phyloP scores from a whole-genome alignment of 2,329 filamentous ascomycete genomes.

The Stagonosporopsis chrysanthemi region DNA sequence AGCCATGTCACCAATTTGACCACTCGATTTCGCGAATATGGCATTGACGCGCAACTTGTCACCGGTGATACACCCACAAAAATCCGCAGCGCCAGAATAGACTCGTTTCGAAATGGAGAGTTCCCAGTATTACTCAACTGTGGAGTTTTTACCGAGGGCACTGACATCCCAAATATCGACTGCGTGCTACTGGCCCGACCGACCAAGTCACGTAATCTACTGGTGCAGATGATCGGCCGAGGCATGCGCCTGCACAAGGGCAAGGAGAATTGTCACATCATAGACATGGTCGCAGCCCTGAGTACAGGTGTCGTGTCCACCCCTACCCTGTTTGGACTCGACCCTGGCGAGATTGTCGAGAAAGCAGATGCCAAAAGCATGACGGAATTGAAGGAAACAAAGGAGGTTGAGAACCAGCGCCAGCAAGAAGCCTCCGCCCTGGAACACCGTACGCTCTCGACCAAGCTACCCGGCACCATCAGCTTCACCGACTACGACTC shows the following conservation, averaged over 20 bases:
- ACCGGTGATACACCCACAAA: slow-evolving; percentile 78
- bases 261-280: slow-evolving; percentile 90
- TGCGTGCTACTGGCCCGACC: slow-evolving; percentile 88
- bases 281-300: slow-evolving; percentile 92
- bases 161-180: slow-evolving; percentile 96
- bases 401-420: slow-evolving; percentile 53
- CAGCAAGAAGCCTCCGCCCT: slow-evolving; percentile 74
- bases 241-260: slow-evolving; percentile 83
- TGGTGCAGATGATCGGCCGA: slow-evolving; percentile 97
- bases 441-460: slow-evolving; percentile 37
- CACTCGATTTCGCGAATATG: slow-evolving; percentile 74
- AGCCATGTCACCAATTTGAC: slow-evolving; percentile 80
- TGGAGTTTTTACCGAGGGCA: slow-evolving; percentile 95
- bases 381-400: slow-evolving; percentile 60
- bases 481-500: slow-evolving; percentile 91
- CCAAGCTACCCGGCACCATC: slow-evolving; percentile 58
- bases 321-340: slow-evolving; percentile 90
- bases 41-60: slow-evolving; percentile 85
- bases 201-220: slow-evolving; percentile 88
- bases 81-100: slow-evolving; percentile 73
- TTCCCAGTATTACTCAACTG: slow-evolving; percentile 94
- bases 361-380: slow-evolving; percentile 71
- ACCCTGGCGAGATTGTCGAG: slow-evolving; percentile 79
- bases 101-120: slow-evolving; percentile 76
- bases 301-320: slow-evolving; percentile 86